phyloP scores from a whole-genome alignment of 495 filamentous ascomycete genomes.

The Emericellopsis terricola region DNA sequence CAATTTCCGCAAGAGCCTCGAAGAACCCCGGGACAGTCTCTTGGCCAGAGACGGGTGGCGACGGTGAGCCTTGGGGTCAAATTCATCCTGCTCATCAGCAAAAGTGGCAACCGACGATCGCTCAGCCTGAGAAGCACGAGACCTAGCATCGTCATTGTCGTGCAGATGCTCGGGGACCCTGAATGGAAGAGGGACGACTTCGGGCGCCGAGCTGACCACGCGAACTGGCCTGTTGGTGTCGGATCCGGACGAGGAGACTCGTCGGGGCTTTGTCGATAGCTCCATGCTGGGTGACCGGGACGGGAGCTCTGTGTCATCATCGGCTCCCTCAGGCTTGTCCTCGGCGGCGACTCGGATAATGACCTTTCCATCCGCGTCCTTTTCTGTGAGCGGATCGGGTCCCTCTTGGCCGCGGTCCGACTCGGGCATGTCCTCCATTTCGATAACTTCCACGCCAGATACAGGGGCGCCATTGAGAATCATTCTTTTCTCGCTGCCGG shows the following conservation, averaged over 20 bases:
- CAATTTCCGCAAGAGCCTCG: constrained; percentile 22
- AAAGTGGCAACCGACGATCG: constrained; percentile 43
- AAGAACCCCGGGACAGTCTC: constrained; percentile 27
- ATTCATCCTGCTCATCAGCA: constrained; percentile 33
- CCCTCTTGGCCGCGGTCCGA: background rate
- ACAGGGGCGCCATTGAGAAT: constrained; percentile 15
- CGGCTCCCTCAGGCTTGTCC: constrained; percentile 9
- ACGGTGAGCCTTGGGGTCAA: constrained; percentile 6
- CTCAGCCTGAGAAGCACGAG: constrained; percentile 24
- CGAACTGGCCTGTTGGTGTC: no score
- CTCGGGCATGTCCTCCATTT: constrained; percentile 14
- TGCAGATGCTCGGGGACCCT: constrained; percentile 32
- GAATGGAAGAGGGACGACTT: constrained; percentile 42
- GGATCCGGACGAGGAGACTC: no score
- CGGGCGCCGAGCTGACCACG: constrained; percentile 15
- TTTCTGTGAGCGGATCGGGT: constrained; percentile 8
- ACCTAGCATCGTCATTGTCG: constrained; percentile 13
- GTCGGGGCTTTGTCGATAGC: no score
- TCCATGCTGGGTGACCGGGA: no score
- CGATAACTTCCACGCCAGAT: constrained; percentile 11
- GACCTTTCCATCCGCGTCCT: constrained; percentile 12
- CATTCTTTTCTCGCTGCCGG: constrained; percentile 32
- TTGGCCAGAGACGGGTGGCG: constrained; percentile 15
- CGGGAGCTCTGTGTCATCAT: constrained; percentile 8
- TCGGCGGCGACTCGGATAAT: constrained; percentile 23